Evolutionary conservation across 768 basidiomycete species (phyloP), one percentile per base, ranked within the genome.

Genomic region (Tricholoma bakamatsutake): DNA sequence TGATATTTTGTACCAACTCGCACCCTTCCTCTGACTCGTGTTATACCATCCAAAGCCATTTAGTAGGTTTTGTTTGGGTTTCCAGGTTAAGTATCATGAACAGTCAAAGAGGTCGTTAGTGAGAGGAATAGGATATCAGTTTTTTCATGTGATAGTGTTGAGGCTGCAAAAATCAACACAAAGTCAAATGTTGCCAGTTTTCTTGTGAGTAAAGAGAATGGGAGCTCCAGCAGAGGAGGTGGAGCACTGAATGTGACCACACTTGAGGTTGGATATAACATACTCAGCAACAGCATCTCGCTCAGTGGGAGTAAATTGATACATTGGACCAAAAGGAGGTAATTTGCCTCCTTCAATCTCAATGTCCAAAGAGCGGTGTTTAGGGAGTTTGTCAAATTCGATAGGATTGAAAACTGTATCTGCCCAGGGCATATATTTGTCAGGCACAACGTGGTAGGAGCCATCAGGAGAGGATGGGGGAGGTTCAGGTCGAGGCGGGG

Each of bases 351-450:
- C 70, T 54, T 72, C 67, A 10, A 71, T 12, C 2, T 63, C 59
- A 30, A 66, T 61, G 57, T 76, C 71, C 52, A 67, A 73, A 11
- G 67, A 62, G 1, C 69, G 65, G 53, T 76, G 75, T 13, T 62
- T 59, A 6, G 69, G 68, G 1, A 72, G 68, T 15, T 62, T 59
- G 8, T 68, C 53, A 35, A 67, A 59, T 47, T 63, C 62, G 4
- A 48, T 24, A 24, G 21, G 21, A 24, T 24, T 24, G 21, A 24
- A 24, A 24, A 24, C 21, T 3, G 3, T 24, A 30, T 64, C 53
- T 18, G 64, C 58, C 45, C 61, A 72, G 11, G 67, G 54, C n/a
- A n/a, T n/a, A n/a, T 24, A 60, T 61, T 64, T 0, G 46, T 12
- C 21, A 4, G 69, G 72, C 10, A 73, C 52, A 27, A 60, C 55